A percentile compares a stretch with the other conserved stretches of the same genome.
phyloP scores from a whole-genome alignment of 2,329 filamentous ascomycete genomes.

The Dactylonectria macrodidyma region DNA sequence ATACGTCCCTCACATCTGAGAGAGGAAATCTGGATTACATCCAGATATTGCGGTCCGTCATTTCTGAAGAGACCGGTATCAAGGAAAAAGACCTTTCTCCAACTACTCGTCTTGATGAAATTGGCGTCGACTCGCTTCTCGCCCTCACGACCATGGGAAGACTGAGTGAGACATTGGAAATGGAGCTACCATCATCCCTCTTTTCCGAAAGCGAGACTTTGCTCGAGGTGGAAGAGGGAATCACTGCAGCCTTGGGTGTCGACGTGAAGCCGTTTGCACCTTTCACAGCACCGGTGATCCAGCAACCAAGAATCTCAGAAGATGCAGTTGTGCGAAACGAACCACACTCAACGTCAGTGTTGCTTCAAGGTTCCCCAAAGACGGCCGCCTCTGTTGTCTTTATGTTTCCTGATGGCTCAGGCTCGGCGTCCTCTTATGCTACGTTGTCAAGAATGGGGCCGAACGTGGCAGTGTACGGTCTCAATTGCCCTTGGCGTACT shows the following conservation, averaged over 20 bases:
- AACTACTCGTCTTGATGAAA: constrained; percentile 35
- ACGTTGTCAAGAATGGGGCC: constrained; percentile 56
- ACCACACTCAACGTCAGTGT: constrained; percentile 42
- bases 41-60: constrained; percentile 30
- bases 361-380: constrained; percentile 39
- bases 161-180: constrained; percentile 46
- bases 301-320: background rate
- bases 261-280: background rate
- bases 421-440: constrained; percentile 48
- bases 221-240: constrained; percentile 36
- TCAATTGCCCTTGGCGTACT: constrained; percentile 76
- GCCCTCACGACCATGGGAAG: constrained; percentile 35
- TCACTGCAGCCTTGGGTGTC: constrained; percentile 20
- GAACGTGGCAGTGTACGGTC: constrained; percentile 66
- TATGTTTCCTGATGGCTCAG: constrained; percentile 51
- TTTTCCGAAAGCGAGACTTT: constrained; percentile 40
- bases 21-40: constrained; percentile 25
- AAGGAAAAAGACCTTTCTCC: constrained; percentile 32
- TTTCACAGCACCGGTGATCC: background rate
- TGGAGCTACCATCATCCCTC: constrained; percentile 33
- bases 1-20: constrained; percentile 36
- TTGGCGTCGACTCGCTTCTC: constrained; percentile 42
- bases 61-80: constrained; percentile 41
- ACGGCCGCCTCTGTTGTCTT: constrained; percentile 37
- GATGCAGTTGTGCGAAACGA: constrained; percentile 26